Conservation (phyloP, 768 basidiomycete species). For the Cubamyces sp. region DNA sequence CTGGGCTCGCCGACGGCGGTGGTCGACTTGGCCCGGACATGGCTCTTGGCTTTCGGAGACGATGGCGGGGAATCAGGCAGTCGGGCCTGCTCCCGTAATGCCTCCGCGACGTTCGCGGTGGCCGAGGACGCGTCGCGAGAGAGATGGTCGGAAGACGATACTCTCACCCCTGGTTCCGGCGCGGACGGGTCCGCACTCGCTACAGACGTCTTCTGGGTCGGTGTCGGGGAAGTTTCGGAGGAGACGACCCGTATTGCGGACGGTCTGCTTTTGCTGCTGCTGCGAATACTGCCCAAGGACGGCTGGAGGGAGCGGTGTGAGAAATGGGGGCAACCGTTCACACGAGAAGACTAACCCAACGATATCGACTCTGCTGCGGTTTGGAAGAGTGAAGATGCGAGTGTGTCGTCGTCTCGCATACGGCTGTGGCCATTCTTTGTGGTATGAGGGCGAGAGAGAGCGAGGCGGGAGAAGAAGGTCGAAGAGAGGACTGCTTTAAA, state of each 20-base stretch:
- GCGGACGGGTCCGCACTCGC: background rate
- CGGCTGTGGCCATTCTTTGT: constrained; percentile 9
- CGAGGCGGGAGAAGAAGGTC: background rate
- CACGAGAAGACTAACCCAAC: constrained; percentile 9
- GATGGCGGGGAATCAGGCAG: background rate
- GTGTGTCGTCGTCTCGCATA: constrained; percentile 5
- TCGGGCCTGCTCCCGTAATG: constrained; percentile 21
- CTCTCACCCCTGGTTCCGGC: constrained; percentile 17
- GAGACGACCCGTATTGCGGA: constrained; percentile 11
- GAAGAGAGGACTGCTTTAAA: background rate
- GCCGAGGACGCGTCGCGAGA: constrained; percentile 11
- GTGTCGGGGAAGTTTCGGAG: constrained; percentile 7
- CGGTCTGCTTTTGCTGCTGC: constrained; percentile 3
- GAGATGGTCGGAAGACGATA: constrained; percentile 9
- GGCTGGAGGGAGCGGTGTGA: constrained; percentile 3
- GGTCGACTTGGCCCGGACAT: constrained; percentile 23
- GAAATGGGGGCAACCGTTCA: background rate
- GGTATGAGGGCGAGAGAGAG: background rate
- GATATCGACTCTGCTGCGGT: constrained; percentile 8
- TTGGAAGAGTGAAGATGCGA: background rate
- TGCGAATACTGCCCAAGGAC: constrained; percentile 6
- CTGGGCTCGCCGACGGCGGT: constrained; percentile 16
- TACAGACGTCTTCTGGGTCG: background rate
- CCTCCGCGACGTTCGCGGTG: constrained; percentile 6
- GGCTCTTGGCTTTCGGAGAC: background rate